Evolutionary conservation across 2,329 filamentous ascomycete genomes (phyloP), one percentile per base, ranked within the genome.

Genomic region (Curvularia sp.): DNA sequence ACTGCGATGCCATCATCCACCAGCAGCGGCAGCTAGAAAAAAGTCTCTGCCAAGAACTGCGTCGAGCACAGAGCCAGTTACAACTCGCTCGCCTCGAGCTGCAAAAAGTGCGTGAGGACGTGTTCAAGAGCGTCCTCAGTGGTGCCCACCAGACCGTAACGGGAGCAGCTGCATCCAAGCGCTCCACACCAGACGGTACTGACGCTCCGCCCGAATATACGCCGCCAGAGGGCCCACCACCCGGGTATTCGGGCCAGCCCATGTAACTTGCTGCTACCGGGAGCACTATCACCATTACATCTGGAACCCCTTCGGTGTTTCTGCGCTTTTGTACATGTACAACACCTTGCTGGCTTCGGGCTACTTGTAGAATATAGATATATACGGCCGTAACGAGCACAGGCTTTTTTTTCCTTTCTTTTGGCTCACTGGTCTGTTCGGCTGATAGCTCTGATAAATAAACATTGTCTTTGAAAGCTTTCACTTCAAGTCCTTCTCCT

Each of bases 51-150:
- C 59, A 54, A 8, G 68, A 73, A 5, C 54, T 78, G 3, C 47
- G 69, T 3, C 69, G 68, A 23, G 77, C 78, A 2, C 73, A 74
- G 18, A 59, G 64, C 13, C 73, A 75, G 42, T 60, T 77, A 27
- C 57, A 63, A 25, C 48, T 59, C 3, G 60, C 79, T 1, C 68
- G 73, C 15, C 50, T 60, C 2, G 76, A 80, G 50, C 54, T 83
- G 52, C 84, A 85, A 60, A 76, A 70, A 46, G 74, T 79, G 55
- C 77, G 83, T 23, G 78, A 80, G 55, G 63, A 71, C 1, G 79
- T 81, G 0, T 83, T 84, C 59, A 68, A 61, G 19, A 64, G 70
- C 52, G 63, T 70, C 18, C 58, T 71, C 6, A 65, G 62, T 2
- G 63, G 64, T n/a, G 41, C 45, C 10, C 43, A 21, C 27, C 9